phyloP scores from a whole-genome alignment of 768 basidiomycete species.

The Tylopilus sp. region DNA sequence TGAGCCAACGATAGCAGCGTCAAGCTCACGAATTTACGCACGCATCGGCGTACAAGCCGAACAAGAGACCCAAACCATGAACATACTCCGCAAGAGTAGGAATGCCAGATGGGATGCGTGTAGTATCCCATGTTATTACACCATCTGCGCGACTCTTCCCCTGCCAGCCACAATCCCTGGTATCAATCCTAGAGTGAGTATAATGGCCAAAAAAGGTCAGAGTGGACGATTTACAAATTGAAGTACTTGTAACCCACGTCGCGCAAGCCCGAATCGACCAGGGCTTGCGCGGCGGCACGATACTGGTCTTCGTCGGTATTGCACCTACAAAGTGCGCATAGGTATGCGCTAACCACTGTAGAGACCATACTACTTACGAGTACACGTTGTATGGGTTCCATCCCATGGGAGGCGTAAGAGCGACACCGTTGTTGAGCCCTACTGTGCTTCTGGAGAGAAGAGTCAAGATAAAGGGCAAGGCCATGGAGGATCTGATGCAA shows the following conservation, averaged over 20 bases:
- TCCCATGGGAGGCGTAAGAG: constrained; percentile 18
- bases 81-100: constrained; percentile 9
- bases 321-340: neutral
- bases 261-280: constrained; percentile 1
- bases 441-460: neutral
- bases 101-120: constrained; percentile 10
- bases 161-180: constrained; percentile 17
- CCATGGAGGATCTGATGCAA: neutral
- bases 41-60: constrained; percentile 14
- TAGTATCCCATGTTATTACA: constrained; percentile 6
- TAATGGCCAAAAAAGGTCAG: neutral
- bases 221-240: constrained; percentile 2
- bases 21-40: neutral
- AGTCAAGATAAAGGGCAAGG: neutral
- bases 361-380: no score
- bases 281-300: constrained; percentile 3
- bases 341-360: no score
- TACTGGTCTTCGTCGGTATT: constrained; percentile 4
- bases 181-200: neutral
- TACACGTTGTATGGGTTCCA: constrained; percentile 18
- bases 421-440: constrained; percentile 9
- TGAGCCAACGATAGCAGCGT: neutral
- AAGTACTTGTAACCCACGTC: constrained; percentile 7
- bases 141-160: neutral
- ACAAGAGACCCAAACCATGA: constrained; percentile 7